A percentile compares a stretch with the other conserved stretches of the same genome.
These are phyloP conservation scores for Postia placenta DNA, from an alignment of 768 basidiomycete species.

Conservation along the genomic window DNA sequence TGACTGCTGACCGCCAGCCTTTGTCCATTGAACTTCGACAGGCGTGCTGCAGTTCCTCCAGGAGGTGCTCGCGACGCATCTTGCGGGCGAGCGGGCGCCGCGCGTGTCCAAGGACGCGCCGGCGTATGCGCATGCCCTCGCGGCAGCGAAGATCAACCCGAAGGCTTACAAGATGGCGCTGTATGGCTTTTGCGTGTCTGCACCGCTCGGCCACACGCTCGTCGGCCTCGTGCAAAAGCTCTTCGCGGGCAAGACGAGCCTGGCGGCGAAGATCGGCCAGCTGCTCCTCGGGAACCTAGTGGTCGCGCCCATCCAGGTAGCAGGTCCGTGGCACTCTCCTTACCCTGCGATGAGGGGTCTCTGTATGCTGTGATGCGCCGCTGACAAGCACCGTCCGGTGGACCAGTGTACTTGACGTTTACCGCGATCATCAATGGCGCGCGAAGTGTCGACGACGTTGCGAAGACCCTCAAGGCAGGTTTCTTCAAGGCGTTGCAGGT, in stretches of 20 bases:
- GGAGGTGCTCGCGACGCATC: conserved; percentile 73
- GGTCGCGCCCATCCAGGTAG: conserved; percentile 68
- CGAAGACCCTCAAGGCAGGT: conserved; percentile 62
- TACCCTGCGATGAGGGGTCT: not conserved
- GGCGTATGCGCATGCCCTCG: conserved; percentile 43
- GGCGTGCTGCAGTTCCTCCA: conserved; percentile 48
- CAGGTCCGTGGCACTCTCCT: conserved; percentile 37
- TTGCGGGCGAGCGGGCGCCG: conserved; percentile 54
- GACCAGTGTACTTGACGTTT: conserved; percentile 64
- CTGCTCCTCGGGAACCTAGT: conserved; percentile 73
- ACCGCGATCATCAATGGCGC: conserved; percentile 86
- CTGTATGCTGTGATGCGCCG: not conserved
- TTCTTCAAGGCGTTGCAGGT: conserved; percentile 77
- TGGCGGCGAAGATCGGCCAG: conserved; percentile 60
- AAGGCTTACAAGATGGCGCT: conserved; percentile 80
- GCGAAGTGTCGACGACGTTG: conserved; percentile 53
- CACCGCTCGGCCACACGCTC: conserved; percentile 73
- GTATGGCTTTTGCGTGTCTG: conserved; percentile 81
- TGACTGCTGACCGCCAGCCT: too few relatives aligned
- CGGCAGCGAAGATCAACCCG: conserved; percentile 50
- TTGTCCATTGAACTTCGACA: too few relatives aligned
- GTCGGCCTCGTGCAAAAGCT: conserved; percentile 66
- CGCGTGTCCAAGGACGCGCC: conserved; percentile 50
- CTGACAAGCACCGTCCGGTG: not conserved
- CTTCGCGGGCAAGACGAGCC: conserved; percentile 68